Evolutionary conservation across 495 filamentous ascomycete species (phyloP).

Genomic region (Parathielavia appendiculata): DNA sequence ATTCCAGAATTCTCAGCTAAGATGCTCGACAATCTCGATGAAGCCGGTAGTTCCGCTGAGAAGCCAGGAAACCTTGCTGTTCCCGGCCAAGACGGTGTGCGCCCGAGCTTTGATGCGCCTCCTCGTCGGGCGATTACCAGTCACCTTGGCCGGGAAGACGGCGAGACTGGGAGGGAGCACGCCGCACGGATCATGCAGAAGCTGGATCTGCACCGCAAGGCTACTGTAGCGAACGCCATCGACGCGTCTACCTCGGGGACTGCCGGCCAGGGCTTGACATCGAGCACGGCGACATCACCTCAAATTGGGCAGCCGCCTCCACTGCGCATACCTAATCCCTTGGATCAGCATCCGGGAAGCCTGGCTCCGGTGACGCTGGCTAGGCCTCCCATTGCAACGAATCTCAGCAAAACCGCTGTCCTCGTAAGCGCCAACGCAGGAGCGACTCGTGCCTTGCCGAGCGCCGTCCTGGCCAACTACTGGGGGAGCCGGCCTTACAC

Average conservation of each 20-base stretch:
- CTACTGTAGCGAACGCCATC: conserved; percentile 47
- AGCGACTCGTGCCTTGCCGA: conserved; percentile 65
- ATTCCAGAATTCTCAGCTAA: conserved; percentile 86
- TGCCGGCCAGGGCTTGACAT: conserved; percentile 62
- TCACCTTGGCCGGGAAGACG: conserved; percentile 49
- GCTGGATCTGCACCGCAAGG: conserved; percentile 81
- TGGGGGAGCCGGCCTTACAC: conserved; percentile 88
- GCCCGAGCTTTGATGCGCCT: conserved; percentile 63
- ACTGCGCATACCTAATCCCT: conserved; percentile 21
- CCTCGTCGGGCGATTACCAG: conserved; percentile 46
- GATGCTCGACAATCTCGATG: conserved; percentile 60
- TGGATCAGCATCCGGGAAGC: conserved; percentile 47
- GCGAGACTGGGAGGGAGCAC: conserved; percentile 66
- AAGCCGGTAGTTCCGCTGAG: conserved; percentile 46
- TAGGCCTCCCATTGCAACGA: conserved; percentile 79
- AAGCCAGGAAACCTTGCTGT: conserved; percentile 60
- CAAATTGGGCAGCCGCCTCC: conserved; percentile 24
- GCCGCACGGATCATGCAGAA: conserved; percentile 86
- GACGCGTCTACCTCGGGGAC: conserved; percentile 35
- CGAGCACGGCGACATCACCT: conserved; percentile 32
- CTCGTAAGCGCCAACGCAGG: conserved; percentile 67
- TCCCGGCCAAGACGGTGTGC: conserved; percentile 57
- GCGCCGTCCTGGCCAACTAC: conserved; percentile 82
- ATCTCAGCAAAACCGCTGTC: conserved; percentile 81
- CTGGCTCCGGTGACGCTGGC: conserved; percentile 80